phyloP scores from a whole-genome alignment of 2,329 filamentous ascomycete species.

The Aureobasidium pullulans region DNA sequence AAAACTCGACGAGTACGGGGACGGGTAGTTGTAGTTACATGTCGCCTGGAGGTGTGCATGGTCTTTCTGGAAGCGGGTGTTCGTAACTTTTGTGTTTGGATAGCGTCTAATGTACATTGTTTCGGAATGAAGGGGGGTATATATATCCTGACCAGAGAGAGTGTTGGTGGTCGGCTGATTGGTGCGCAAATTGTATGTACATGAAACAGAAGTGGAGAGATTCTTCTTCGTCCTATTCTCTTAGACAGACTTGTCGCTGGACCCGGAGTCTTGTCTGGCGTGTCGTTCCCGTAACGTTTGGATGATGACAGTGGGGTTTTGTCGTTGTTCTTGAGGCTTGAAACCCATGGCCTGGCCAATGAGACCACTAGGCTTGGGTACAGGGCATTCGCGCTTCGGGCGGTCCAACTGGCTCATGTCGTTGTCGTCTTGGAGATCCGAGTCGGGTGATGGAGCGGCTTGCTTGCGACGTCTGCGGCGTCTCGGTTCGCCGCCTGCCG shows the following conservation, averaged over 20 bases:
- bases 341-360: slow-evolving; percentile 71
- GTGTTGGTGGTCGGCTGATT: neutral
- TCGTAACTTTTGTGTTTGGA: neutral
- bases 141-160: neutral
- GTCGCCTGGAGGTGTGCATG: slow-evolving; percentile 29
- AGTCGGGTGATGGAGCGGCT: slow-evolving; percentile 25
- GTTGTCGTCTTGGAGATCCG: slow-evolving; percentile 10
- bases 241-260: neutral
- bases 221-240: neutral
- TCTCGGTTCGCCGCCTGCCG: slow-evolving; percentile 22
- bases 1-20: slow-evolving; percentile 28
- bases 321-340: slow-evolving; percentile 15
- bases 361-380: slow-evolving; percentile 80
- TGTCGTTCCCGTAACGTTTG: slow-evolving; percentile 4
- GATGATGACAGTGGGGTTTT: neutral
- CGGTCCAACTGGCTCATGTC: slow-evolving; percentile 11
- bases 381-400: slow-evolving; percentile 68
- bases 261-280: neutral
- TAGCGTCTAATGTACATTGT: neutral
- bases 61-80: slow-evolving; percentile 11
- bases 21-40: slow-evolving; percentile 32
- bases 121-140: neutral
- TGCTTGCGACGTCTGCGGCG: slow-evolving; percentile 38
- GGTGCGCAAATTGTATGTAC: neutral
- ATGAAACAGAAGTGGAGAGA: neutral